A percentile compares a stretch with the other conserved stretches of the same genome.
Conservation (phyloP, 164 flowering plant species). For the Buxus sempervirens region DNA sequence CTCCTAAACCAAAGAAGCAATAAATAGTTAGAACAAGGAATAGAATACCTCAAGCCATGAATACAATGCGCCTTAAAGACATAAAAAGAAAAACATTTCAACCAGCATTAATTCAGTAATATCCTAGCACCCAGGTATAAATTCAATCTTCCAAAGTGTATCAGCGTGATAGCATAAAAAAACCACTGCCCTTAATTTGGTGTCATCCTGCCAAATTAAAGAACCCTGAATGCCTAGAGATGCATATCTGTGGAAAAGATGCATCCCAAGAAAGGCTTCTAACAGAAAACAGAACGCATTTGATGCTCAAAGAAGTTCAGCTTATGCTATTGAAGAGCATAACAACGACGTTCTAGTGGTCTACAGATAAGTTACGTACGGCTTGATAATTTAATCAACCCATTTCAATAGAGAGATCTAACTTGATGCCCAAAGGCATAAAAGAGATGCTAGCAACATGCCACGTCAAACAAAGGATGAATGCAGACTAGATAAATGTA, state of each 20-base stretch:
- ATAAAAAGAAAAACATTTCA: background rate
- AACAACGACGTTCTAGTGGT: too few species aligned
- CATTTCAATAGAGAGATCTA: too few species aligned
- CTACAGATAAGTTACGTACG: too few species aligned
- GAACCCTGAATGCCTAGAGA: background rate
- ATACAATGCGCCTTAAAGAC: too few species aligned
- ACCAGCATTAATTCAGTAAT: background rate
- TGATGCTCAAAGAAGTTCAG: background rate
- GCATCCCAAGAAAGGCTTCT: background rate
- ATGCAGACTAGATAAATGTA: background rate
- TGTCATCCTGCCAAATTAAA: too few species aligned
- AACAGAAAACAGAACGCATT: background rate
- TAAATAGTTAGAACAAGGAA: background rate
- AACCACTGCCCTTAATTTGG: too few species aligned
- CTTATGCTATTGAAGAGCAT: too few species aligned
- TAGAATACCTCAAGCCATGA: background rate
- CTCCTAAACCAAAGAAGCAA: slow-evolving; percentile 44
- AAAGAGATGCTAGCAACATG: background rate
- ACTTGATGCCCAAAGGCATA: too few species aligned
- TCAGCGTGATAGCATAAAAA: too few species aligned
- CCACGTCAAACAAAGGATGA: background rate
- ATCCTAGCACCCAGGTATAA: background rate
- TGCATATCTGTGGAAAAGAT: background rate
- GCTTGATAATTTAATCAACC: too few species aligned
- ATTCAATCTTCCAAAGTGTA: too few species aligned